Conservation (phyloP, 2,329 filamentous ascomycete genomes). For the Trichoderma lentiforme region DNA sequence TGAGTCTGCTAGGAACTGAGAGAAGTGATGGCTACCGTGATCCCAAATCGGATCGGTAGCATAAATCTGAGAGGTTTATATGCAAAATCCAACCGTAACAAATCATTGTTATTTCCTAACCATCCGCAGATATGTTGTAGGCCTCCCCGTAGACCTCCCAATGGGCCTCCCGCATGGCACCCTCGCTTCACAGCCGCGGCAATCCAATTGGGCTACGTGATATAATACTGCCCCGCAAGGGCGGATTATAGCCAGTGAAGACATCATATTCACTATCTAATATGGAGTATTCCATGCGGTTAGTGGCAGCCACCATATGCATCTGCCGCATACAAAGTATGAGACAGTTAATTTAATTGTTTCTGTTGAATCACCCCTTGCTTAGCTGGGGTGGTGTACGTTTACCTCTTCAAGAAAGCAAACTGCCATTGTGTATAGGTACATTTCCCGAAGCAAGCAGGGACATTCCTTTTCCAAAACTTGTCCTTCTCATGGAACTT, state of each 20-base stretch:
- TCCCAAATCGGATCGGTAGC: not conserved
- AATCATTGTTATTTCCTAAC: not conserved
- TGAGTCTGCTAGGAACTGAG: not conserved
- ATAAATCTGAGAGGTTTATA: not conserved
- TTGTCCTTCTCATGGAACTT: not conserved
- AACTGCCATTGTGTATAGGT: not conserved
- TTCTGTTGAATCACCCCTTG: not conserved
- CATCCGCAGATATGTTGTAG: not conserved
- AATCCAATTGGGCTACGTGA: not conserved
- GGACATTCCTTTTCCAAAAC: too few species aligned
- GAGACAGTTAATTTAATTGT: not conserved
- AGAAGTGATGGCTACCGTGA: not conserved
- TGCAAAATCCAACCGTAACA: not conserved
- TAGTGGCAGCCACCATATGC: not conserved
- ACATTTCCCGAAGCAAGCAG: not conserved
- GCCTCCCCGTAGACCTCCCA: not conserved
- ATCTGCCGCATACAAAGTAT: not conserved
- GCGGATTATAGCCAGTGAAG: not conserved
- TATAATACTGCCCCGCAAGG: not conserved
- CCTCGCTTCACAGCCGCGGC: not conserved
- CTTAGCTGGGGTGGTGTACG: not conserved
- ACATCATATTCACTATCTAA: not conserved
- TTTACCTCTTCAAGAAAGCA: not conserved
- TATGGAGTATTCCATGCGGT: not conserved
- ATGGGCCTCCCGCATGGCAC: not conserved